Base-by-base conservation (phyloP, 2,329 filamentous ascomycete genomes). In the Fusarium incarnatum region DNA sequence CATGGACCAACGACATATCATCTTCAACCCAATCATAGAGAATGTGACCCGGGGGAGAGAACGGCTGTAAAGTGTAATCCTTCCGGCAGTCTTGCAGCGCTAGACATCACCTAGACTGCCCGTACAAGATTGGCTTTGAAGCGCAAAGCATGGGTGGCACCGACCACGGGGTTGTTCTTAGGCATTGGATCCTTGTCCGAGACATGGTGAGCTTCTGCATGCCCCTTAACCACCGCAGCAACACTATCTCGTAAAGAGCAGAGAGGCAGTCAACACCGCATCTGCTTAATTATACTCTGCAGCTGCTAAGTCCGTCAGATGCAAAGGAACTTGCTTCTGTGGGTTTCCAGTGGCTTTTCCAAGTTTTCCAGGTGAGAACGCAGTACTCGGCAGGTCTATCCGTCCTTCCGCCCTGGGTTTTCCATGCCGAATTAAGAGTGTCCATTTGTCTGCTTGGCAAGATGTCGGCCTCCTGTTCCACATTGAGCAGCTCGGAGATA, bases 181-280 rank as follows among this genome's bases (percentile, higher is more conserved):
- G 60, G 54, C 55, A 44, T 67, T 68, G 63, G 32, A 74, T 64
- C 73, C 73, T 56, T 46, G 71, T 73, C 60, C 63, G 22, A 70
- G 70, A 68, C 70, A 73, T 60, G 48, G 73, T 73, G 68, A 73
- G 65, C 70, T 69, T 60, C 64, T 75, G 74, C 74, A 71, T 74
- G 50, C 74, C 74, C 74, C 74, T 76, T 76, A 70, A 73, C 56
- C 64, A 71, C 66, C 67, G 74, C 74, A 76, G 73, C 67, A 59
- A 32, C 46, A 64, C 52, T 59, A 64, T 64, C 45, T 59, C 61
- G 70, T 44, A 66, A 49, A 66, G 54, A 64, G 30, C 44, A 64
- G 37, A 57, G 28, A 66, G 47, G 61, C 62, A 60, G 53, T 63
- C 64, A 44, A 55, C 49, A 59, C 56, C 54, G 59, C 70, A 67